phyloP scores from a whole-genome alignment of 2,329 filamentous ascomycete species.

The Fusarium beomiforme region DNA sequence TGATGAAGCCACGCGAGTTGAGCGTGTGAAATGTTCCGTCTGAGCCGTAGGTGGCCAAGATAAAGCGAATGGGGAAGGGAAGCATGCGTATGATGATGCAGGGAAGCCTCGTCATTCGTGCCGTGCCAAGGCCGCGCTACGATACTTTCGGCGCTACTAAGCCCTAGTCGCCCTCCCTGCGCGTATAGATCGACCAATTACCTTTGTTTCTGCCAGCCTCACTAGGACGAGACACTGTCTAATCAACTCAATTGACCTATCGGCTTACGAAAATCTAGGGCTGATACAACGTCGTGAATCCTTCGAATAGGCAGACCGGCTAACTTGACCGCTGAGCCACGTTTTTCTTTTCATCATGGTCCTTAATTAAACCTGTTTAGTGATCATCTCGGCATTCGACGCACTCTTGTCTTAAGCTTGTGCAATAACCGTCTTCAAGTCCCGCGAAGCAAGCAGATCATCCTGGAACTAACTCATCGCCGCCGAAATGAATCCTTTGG shows the following conservation, averaged over 20 bases:
- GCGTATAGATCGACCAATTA: constrained; percentile 10
- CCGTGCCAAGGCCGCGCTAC: not conserved
- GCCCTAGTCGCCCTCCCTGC: not conserved
- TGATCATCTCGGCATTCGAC: not conserved
- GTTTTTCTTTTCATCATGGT: not conserved
- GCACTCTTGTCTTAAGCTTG: not conserved
- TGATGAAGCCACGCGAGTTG: too few species aligned
- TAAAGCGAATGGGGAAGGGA: not conserved
- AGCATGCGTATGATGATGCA: not conserved
- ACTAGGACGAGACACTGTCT: fast-evolving
- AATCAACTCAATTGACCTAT: not conserved
- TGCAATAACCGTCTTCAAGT: not conserved
- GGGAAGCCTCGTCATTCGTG: not conserved
- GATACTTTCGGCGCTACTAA: not conserved
- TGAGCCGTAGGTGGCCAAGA: not conserved
- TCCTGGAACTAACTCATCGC: not conserved
- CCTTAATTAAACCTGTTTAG: not conserved
- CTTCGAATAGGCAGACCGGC: not conserved
- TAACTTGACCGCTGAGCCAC: not conserved
- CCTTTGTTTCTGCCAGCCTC: not conserved
- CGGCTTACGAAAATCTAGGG: not conserved
- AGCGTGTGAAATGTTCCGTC: not conserved
- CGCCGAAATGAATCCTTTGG: not conserved
- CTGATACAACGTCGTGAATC: not conserved
- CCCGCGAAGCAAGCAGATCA: not conserved